Evolutionary conservation across 208 protist genomes (phyloP).

Genomic region (Naegleria lovaniensis): DNA sequence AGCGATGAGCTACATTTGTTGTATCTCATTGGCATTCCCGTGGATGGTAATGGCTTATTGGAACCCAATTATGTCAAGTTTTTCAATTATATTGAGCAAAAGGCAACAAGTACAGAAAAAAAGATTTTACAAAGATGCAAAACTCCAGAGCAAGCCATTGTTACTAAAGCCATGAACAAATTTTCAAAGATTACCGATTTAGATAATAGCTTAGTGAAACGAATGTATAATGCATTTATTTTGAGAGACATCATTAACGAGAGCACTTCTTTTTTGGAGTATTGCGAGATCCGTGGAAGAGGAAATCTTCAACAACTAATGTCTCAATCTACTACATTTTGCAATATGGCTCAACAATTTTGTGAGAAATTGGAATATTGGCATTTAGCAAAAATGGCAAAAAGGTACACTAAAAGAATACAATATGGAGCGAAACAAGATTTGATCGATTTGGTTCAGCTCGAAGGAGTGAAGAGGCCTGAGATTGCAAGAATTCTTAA

Average conservation of each 20-base stretch:
- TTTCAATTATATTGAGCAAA: not conserved
- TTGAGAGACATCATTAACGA: slow-evolving; percentile 3
- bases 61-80: not conserved
- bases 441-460: not conserved
- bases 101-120: not conserved
- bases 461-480: not conserved
- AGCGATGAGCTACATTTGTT: not conserved
- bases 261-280: not conserved
- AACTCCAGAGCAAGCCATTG: not conserved
- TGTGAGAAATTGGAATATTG: not conserved
- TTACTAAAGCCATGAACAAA: not conserved
- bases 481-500: not conserved
- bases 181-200: not conserved
- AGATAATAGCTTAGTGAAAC: not conserved
- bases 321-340: not conserved
- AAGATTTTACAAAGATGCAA: not conserved
- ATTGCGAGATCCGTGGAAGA: not conserved
- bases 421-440: not conserved
- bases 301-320: not conserved
- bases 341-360: not conserved
- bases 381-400: not conserved
- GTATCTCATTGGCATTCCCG: not conserved
- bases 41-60: not conserved
- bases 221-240: slow-evolving; percentile 21
- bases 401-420: not conserved